A percentile compares a stretch with the other conserved stretches of the same genome.
These are phyloP conservation scores for Rutstroemia sp. DNA, from an alignment of 2,329 filamentous ascomycete genomes.

Conservation along the genomic window DNA sequence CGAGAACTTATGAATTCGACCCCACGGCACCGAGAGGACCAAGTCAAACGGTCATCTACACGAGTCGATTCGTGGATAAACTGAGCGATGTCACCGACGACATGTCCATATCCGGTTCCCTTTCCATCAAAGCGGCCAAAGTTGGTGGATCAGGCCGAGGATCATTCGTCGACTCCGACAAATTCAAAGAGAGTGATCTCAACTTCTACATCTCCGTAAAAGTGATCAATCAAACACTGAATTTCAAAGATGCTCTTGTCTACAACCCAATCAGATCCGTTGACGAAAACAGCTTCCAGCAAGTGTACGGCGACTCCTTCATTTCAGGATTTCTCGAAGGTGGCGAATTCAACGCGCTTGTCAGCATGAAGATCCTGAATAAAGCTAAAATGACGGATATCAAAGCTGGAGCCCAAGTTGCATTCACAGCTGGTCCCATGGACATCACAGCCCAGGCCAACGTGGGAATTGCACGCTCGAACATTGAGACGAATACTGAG, in stretches of 20 bases:
- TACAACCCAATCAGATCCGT: constrained; percentile 22
- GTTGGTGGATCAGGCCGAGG: constrained; percentile 4
- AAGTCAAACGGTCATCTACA: neutral
- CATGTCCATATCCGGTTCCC: neutral
- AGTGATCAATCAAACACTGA: constrained; percentile 25
- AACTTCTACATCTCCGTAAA: constrained; percentile 27
- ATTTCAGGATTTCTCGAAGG: constrained; percentile 28
- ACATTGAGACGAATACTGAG: constrained; percentile 6
- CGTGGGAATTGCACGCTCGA: neutral
- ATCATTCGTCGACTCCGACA: constrained; percentile 6
- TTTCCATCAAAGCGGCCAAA: neutral
- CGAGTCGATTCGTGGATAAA: neutral
- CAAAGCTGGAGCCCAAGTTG: constrained; percentile 15
- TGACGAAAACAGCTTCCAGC: too few species aligned
- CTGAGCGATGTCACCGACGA: neutral
- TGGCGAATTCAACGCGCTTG: constrained; percentile 26
- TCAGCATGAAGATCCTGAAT: constrained; percentile 23
- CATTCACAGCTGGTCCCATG: constrained; percentile 16
- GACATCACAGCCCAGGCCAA: constrained; percentile 9
- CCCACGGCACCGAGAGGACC: neutral
- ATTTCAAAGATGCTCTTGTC: constrained; percentile 18
- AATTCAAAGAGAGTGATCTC: constrained; percentile 25
- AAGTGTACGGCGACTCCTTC: too few species aligned
- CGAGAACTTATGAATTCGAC: neutral
- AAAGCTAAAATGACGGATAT: constrained; percentile 19